Percentiles rank a stretch among this genome's conserved stretches.
These are phyloP conservation scores for Aspergillus hiratsukae DNA, from an alignment of 2,329 filamentous ascomycete species.

Conservation along the genomic window DNA sequence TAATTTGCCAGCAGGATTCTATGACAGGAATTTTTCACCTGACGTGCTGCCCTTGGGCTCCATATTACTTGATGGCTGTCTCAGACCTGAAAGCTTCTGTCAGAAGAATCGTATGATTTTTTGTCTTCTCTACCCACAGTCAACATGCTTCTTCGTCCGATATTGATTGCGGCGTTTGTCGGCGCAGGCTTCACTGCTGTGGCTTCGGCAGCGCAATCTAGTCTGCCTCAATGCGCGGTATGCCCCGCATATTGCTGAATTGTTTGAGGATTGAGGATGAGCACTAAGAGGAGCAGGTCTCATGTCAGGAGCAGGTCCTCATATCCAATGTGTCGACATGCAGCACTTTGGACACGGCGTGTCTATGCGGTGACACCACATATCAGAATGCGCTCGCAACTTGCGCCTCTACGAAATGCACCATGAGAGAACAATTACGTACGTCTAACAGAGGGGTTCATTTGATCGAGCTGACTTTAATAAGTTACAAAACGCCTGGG, in stretches of 20 bases:
- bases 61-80: neutral
- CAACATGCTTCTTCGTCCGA: neutral
- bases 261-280: neutral
- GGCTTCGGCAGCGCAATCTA: neutral
- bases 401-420: slow-evolving; percentile 3
- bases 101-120: neutral
- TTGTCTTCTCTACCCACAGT: neutral
- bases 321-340: neutral
- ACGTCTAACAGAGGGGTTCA: neutral
- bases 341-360: neutral
- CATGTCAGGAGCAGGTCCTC: neutral
- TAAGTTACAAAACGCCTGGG: slow-evolving; percentile 6
- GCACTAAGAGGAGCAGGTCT: neutral
- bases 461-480: neutral
- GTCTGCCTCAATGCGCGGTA: neutral
- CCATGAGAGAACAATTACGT: slow-evolving; percentile 7
- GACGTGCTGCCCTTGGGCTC: neutral
- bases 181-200: neutral
- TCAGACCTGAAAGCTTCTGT: neutral
- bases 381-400: neutral
- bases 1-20: neutral
- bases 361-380: neutral
- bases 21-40: neutral
- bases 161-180: neutral
- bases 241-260: neutral